Evolutionary conservation across 306 rosid species (phyloP).

Genomic region (Lupinus albus): DNA sequence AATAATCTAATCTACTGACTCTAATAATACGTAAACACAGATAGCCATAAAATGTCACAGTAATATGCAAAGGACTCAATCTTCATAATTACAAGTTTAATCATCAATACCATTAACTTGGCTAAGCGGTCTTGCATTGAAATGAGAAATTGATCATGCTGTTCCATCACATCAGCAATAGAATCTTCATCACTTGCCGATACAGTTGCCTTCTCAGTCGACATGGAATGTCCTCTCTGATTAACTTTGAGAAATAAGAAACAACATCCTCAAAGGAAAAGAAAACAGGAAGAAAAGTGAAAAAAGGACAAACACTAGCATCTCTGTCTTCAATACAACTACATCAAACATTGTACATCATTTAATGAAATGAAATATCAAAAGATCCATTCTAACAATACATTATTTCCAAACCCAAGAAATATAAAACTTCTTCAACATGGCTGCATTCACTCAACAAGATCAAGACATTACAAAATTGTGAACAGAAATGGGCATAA

Average conservation of each 20-base stretch:
- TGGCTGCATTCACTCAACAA: not conserved
- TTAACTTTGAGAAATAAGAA: constrained; percentile 44
- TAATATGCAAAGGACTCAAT: constrained; percentile 28
- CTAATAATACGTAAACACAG: constrained; percentile 15
- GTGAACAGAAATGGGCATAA: not conserved
- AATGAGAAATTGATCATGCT: constrained; percentile 76
- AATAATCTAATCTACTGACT: not conserved
- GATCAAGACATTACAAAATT: constrained; percentile 4
- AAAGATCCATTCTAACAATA: not conserved
- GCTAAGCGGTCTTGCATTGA: constrained; percentile 90
- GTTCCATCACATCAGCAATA: constrained; percentile 77
- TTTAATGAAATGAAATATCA: not conserved
- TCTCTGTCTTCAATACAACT: constrained; percentile 27
- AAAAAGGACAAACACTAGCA: constrained; percentile 3
- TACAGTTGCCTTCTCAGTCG: constrained; percentile 71
- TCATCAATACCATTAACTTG: constrained; percentile 76
- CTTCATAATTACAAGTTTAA: constrained; percentile 29
- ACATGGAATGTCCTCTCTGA: constrained; percentile 74
- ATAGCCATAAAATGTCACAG: constrained; percentile 15
- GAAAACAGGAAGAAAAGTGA: not conserved
- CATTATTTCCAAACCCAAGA: constrained; percentile 12
- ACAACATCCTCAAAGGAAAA: constrained; percentile 37
- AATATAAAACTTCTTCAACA: constrained; percentile 6
- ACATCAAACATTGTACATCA: constrained; percentile 3
- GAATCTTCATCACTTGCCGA: constrained; percentile 87